A percentile compares a stretch with the other conserved stretches of the same genome.
These are phyloP conservation scores for Geotrichum citri-aurantii DNA, from an alignment of 1,139 yeast species.

Conservation along the genomic window DNA sequence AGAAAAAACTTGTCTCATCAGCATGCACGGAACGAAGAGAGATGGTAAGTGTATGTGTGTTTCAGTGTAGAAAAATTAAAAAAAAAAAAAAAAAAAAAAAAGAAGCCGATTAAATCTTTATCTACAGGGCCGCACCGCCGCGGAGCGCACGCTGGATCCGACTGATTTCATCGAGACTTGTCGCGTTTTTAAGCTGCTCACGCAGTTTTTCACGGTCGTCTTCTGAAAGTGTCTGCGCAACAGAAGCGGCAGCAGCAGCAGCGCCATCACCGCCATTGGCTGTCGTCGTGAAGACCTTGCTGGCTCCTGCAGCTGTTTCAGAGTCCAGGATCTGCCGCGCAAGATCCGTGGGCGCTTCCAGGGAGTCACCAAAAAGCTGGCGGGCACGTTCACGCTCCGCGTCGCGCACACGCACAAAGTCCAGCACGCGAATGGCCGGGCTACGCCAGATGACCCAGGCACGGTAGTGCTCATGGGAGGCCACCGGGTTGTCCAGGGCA, in stretches of 20 bases:
- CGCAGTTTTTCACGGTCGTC: conserved; percentile 51
- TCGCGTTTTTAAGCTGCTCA: conserved; percentile 53
- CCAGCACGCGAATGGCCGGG: conserved; percentile 60
- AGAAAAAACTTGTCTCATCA: too few relatives aligned
- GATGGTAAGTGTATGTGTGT: too few relatives aligned
- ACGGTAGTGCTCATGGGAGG: conserved; percentile 52
- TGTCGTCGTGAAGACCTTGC: conserved; percentile 1
- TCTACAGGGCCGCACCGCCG: conserved; percentile 30
- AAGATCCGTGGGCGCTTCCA: conserved; percentile 32
- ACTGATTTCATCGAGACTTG: conserved; percentile 68
- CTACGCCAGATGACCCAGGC: conserved; percentile 53
- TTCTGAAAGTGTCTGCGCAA: conserved; percentile 43
- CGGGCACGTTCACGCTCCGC: conserved; percentile 47
- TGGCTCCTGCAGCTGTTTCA: conserved; percentile 17
- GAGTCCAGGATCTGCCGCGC: conserved; percentile 31
- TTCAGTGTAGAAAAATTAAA: too few relatives aligned
- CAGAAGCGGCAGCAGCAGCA: conserved; percentile 13
- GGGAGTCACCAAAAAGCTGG: conserved; percentile 43
- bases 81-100: too few relatives aligned
- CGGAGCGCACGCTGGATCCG: conserved; percentile 53
- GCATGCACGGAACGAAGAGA: too few relatives aligned
- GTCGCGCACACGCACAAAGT: conserved; percentile 56
- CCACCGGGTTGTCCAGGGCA: conserved; percentile 58
- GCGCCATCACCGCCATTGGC: conserved; percentile 6
- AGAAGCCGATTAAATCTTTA: conserved; percentile 29